Percentiles rank a stretch among this genome's conserved stretches.
Evolutionary conservation across 495 filamentous ascomycete species (phyloP).

Genomic region (Aspergillus nanangensis): DNA sequence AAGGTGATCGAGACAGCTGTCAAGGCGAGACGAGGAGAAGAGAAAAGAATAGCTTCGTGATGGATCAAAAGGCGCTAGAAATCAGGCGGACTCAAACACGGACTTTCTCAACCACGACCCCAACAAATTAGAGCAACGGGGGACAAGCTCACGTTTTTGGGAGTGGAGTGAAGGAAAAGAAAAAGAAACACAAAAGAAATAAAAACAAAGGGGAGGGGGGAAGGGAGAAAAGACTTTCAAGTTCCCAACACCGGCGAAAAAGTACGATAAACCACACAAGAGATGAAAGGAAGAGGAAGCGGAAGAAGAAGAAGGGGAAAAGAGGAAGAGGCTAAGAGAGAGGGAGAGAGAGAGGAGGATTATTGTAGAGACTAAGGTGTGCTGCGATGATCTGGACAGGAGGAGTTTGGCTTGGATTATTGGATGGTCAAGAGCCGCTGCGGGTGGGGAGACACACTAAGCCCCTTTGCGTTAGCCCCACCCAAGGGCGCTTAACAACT

Average conservation of each 20-base stretch:
- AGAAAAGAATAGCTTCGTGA: slow-evolving; percentile 19
- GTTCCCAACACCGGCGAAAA: too few relatives aligned
- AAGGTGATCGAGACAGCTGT: slow-evolving; percentile 14
- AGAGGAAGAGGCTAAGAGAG: slow-evolving; percentile 7
- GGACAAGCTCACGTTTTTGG: slow-evolving; percentile 10
- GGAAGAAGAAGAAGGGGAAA: slow-evolving; percentile 6
- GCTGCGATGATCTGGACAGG: slow-evolving; percentile 20
- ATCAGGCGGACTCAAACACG: slow-evolving; percentile 16
- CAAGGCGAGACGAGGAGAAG: slow-evolving; percentile 21
- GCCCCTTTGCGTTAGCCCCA: slow-evolving; percentile 21
- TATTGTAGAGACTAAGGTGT: slow-evolving; percentile 23
- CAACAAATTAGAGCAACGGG: slow-evolving; percentile 9
- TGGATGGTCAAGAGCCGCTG: slow-evolving; percentile 35
- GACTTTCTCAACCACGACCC: slow-evolving; percentile 9
- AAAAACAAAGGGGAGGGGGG: slow-evolving; percentile 17
- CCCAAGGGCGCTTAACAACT: not conserved
- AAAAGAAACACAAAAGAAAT: slow-evolving; percentile 13
- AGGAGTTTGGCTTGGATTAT: slow-evolving; percentile 16
- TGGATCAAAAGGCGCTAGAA: slow-evolving; percentile 20
- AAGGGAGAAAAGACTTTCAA: slow-evolving; percentile 20
- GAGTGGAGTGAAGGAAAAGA: not conserved
- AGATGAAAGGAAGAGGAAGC: slow-evolving; percentile 13
- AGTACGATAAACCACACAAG: slow-evolving; percentile 2
- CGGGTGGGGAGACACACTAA: slow-evolving; percentile 32
- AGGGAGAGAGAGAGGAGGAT: slow-evolving; percentile 1